Conservation (phyloP, 2,329 filamentous ascomycete genomes). For the Diaporthe caulivora region DNA sequence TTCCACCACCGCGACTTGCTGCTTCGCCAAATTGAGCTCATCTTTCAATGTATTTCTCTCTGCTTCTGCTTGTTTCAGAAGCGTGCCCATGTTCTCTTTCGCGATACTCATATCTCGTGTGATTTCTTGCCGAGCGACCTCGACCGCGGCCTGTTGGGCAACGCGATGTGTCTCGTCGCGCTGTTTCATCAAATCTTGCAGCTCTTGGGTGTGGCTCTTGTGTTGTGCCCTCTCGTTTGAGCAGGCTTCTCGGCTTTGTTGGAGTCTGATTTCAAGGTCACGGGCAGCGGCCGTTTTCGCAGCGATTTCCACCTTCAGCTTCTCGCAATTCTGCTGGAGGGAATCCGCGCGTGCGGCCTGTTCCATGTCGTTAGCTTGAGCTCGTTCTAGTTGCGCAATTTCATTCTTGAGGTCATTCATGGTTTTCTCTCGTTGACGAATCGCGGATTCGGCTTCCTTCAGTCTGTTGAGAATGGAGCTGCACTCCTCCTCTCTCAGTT, state of each 20-base stretch:
- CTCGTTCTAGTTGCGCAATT: constrained; percentile 41
- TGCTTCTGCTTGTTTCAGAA: constrained; percentile 43
- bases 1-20: constrained; percentile 41
- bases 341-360: constrained; percentile 35
- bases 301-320: constrained; percentile 40
- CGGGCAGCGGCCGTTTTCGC: constrained; percentile 37
- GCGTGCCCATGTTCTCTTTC: constrained; percentile 45
- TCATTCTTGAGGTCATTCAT: constrained; percentile 37
- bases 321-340: constrained; percentile 33
- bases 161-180: constrained; percentile 39
- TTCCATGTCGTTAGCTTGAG: constrained; percentile 15
- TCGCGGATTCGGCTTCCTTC: neutral
- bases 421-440: neutral
- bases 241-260: constrained; percentile 37
- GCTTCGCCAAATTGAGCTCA: constrained; percentile 46
- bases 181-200: constrained; percentile 41
- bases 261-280: constrained; percentile 42
- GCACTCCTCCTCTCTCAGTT: constrained; percentile 5
- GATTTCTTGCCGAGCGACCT: constrained; percentile 49
- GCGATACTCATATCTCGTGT: constrained; percentile 45
- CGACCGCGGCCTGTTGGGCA: constrained; percentile 44
- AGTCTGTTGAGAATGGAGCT: neutral
- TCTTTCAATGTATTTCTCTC: constrained; percentile 44
- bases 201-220: constrained; percentile 36
- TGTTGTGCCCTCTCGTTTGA: constrained; percentile 40